These are phyloP conservation scores for Tanacetum coccineum DNA, from an alignment of 129 eudicot genomes.

Conservation along the genomic window DNA sequence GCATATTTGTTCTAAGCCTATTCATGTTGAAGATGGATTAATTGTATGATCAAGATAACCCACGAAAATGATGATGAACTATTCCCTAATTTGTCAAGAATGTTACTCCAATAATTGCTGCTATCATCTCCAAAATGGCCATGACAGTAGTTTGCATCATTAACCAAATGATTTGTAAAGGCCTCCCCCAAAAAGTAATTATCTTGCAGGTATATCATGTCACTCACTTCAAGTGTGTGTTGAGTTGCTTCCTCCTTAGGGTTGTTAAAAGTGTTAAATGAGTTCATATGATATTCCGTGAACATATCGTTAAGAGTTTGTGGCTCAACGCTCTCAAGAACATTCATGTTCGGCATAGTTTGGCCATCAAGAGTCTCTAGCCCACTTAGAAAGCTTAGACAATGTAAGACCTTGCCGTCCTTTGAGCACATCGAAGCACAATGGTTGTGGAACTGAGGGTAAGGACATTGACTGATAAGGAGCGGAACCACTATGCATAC, in stretches of 20 bases:
- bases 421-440: slow-evolving; percentile 33
- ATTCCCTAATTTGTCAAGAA: slow-evolving; percentile 33
- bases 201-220: slow-evolving; percentile 21
- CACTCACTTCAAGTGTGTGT: slow-evolving; percentile 5
- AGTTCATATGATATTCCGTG: background rate
- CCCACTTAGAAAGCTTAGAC: slow-evolving; percentile 12
- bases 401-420: slow-evolving; percentile 37
- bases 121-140: slow-evolving; percentile 34
- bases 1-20: too few relatives aligned
- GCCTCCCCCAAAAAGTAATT: slow-evolving; percentile 26
- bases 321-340: slow-evolving; percentile 13
- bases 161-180: slow-evolving; percentile 13
- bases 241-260: slow-evolving; percentile 19
- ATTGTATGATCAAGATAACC: too few relatives aligned
- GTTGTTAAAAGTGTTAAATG: background rate
- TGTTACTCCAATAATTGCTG: slow-evolving; percentile 43
- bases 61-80: too few relatives aligned
- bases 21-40: too few relatives aligned
- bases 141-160: background rate
- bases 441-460: slow-evolving; percentile 17
- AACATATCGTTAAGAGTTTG: background rate
- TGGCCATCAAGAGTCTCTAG: slow-evolving; percentile 8
- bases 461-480: slow-evolving; percentile 9
- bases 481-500: slow-evolving; percentile 4
- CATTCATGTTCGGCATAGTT: background rate